phyloP scores from a whole-genome alignment of 805 yeast species.

The Saturnispora zaruensis region DNA sequence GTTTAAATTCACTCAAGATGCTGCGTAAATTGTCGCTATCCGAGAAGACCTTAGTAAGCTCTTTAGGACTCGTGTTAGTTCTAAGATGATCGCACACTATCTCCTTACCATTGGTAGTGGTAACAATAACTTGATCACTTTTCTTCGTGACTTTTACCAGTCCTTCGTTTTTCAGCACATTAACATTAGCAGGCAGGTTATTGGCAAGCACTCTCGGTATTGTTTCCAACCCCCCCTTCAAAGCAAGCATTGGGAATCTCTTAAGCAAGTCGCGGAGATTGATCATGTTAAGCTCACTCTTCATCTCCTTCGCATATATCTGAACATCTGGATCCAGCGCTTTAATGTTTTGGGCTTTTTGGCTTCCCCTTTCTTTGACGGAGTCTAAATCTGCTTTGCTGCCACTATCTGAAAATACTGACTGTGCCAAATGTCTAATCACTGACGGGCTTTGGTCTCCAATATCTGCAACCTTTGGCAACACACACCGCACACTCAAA shows the following conservation, averaged over 20 bases:
- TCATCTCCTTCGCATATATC: slow-evolving; percentile 3
- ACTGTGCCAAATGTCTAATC: slow-evolving; percentile 29
- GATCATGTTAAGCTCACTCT: slow-evolving; percentile 28
- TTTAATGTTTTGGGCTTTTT: slow-evolving; percentile 20
- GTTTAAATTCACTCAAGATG: slow-evolving; percentile 24
- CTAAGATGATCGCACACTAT: slow-evolving; percentile 46
- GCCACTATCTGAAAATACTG: slow-evolving; percentile 17
- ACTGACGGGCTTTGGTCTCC: slow-evolving; percentile 58
- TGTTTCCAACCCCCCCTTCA: slow-evolving; percentile 46
- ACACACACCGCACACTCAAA: slow-evolving; percentile 55
- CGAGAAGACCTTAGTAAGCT: slow-evolving; percentile 29
- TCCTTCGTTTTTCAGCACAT: slow-evolving; percentile 27
- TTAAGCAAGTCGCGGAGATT: slow-evolving; percentile 33
- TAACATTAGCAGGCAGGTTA: slow-evolving; percentile 36
- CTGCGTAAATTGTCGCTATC: slow-evolving; percentile 10
- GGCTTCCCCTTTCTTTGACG: slow-evolving; percentile 10
- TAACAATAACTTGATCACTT: slow-evolving; percentile 15
- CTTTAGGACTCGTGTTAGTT: slow-evolving; percentile 44
- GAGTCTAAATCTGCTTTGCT: not conserved
- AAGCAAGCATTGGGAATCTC: slow-evolving; percentile 52
- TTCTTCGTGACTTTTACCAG: slow-evolving; percentile 17
- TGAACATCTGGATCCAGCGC: slow-evolving; percentile 15
- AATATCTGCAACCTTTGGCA: slow-evolving; percentile 45
- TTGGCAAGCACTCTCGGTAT: slow-evolving; percentile 39
- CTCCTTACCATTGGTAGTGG: slow-evolving; percentile 12